Percentiles rank a stretch among this genome's conserved stretches.
Evolutionary conservation across 2,329 filamentous ascomycete species (phyloP).

Genomic region (Colletotrichum camelliae): DNA sequence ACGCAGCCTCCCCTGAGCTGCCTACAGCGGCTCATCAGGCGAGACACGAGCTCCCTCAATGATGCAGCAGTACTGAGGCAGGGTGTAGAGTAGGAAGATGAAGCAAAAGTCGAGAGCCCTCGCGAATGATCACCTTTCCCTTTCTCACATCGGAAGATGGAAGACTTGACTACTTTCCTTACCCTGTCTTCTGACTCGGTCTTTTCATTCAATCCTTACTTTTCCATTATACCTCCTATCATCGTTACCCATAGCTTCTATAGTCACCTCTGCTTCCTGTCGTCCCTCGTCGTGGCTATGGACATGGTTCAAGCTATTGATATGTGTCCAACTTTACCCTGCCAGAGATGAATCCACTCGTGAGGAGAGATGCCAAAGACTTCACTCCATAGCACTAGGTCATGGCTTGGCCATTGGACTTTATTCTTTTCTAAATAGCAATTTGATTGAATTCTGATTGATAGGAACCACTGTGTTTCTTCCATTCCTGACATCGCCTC

Average conservation of each 20-base stretch:
- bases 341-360: neutral
- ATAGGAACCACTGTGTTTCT: too few species aligned
- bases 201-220: rapidly evolving
- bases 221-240: neutral
- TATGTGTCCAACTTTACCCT: neutral
- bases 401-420: neutral
- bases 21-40: neutral
- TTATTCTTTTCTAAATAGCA: neutral
- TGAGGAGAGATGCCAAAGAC: neutral
- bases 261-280: rapidly evolving
- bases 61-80: rapidly evolving
- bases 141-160: rapidly evolving
- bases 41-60: neutral
- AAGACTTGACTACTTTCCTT: rapidly evolving
- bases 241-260: rapidly evolving
- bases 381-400: neutral
- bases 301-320: rapidly evolving
- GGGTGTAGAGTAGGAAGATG: rapidly evolving
- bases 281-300: rapidly evolving
- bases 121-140: neutral
- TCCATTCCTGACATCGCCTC: too few species aligned
- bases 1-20: neutral
- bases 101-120: neutral
- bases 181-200: neutral
- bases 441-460: too few species aligned